These are phyloP conservation scores for Escallonia rubra DNA, from an alignment of 129 eudicot genomes.

Conservation along the genomic window DNA sequence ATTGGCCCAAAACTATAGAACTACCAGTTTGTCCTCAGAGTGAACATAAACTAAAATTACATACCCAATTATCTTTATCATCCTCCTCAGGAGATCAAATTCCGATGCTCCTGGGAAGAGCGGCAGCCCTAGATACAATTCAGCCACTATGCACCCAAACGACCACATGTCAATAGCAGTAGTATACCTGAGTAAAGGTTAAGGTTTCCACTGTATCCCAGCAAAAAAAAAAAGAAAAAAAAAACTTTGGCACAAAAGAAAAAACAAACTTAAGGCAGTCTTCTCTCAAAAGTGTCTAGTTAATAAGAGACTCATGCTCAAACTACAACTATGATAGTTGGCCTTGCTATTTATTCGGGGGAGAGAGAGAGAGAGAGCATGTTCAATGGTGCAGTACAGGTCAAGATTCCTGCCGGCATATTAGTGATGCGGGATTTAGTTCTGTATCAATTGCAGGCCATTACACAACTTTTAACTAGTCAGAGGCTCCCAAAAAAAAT, in stretches of 20 bases:
- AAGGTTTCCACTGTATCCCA: constrained; percentile 30
- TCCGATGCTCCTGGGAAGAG: constrained; percentile 97
- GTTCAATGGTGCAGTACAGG: too few relatives aligned
- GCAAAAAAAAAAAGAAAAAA: not conserved
- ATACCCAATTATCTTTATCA: constrained; percentile 92
- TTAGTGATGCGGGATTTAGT: too few relatives aligned
- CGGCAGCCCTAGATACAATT: constrained; percentile 90
- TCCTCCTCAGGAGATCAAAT: constrained; percentile 88
- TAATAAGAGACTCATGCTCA: too few relatives aligned
- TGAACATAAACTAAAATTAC: constrained; percentile 4
- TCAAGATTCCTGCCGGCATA: too few relatives aligned
- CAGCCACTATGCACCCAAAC: constrained; percentile 99
- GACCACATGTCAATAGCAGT: constrained; percentile 99
- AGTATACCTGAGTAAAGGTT: constrained; percentile 58
- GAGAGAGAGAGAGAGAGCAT: too few relatives aligned
- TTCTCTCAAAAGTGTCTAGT: too few relatives aligned
- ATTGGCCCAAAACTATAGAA: not conserved
- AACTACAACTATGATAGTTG: too few relatives aligned
- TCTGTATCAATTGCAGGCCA: too few relatives aligned
- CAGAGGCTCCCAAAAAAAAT: too few relatives aligned
- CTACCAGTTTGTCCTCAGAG: not conserved
- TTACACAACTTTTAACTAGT: too few relatives aligned
- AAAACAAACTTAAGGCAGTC: too few relatives aligned
- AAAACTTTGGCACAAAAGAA: not conserved
- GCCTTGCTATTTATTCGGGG: too few relatives aligned